These are phyloP conservation scores for Penicillium coprophilum DNA, from an alignment of 495 filamentous ascomycete species.

Conservation along the genomic window DNA sequence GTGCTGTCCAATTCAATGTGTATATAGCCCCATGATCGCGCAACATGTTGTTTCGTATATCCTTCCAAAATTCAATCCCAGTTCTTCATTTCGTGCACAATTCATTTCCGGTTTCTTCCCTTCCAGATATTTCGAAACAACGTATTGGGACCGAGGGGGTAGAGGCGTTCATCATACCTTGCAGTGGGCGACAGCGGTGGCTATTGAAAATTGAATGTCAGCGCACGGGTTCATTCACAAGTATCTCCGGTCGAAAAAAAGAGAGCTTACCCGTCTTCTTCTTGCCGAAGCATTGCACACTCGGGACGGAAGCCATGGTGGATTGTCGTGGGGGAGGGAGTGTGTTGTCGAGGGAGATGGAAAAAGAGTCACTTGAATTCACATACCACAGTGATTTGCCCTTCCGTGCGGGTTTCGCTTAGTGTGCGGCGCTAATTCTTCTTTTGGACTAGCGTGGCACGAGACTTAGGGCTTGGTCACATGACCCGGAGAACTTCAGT, in stretches of 20 bases:
- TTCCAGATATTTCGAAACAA: constrained; percentile 23
- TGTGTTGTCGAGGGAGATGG: constrained; percentile 42
- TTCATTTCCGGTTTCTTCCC: constrained; percentile 8
- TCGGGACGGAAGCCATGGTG: constrained; percentile 78
- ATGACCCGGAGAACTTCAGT: constrained; percentile 18
- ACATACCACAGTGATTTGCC: constrained; percentile 36
- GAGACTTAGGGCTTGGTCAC: constrained; percentile 34
- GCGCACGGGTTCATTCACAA: constrained; percentile 21
- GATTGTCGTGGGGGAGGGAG: constrained; percentile 46
- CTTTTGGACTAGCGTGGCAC: constrained; percentile 11
- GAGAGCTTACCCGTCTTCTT: constrained; percentile 71
- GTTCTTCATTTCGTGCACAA: constrained; percentile 5
- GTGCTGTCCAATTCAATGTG: constrained; percentile 21
- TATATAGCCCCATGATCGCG: constrained; percentile 19
- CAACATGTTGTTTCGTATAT: constrained; percentile 16
- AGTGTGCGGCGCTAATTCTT: constrained; percentile 33
- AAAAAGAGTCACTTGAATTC: constrained; percentile 34
- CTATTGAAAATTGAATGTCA: constrained; percentile 50
- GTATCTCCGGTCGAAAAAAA: constrained; percentile 3
- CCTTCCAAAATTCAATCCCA: constrained; percentile 11
- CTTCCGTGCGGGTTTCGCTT: constrained; percentile 51
- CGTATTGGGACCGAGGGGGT: constrained; percentile 18
- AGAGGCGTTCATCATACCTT: constrained; percentile 61
- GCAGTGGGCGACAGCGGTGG: constrained; percentile 89
- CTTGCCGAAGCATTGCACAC: constrained; percentile 94